Evolutionary conservation across 495 filamentous ascomycete genomes (phyloP).

Genomic region (Penicillium paxilli): DNA sequence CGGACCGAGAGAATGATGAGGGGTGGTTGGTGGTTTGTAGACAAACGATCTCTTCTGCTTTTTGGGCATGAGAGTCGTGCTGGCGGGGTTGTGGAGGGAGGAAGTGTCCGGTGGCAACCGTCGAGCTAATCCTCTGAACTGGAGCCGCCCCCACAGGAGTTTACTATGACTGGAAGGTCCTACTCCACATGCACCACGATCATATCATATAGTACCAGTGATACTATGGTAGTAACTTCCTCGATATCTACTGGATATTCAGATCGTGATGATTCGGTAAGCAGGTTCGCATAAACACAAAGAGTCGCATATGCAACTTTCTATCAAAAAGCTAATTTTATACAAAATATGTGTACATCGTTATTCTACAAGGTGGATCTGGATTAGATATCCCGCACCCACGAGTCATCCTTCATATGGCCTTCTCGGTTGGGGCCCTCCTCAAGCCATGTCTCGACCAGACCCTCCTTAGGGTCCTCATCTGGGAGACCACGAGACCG

Average conservation of each 20-base stretch:
- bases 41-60: slow-evolving; percentile 37
- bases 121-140: too few species aligned
- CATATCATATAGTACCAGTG: too few species aligned
- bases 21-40: slow-evolving; percentile 34
- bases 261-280: too few species aligned
- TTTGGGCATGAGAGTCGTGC: slow-evolving; percentile 44
- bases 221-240: too few species aligned
- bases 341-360: slow-evolving; percentile 17
- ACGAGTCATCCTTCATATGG: slow-evolving; percentile 63
- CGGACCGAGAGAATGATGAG: slow-evolving; percentile 41
- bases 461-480: slow-evolving; percentile 69
- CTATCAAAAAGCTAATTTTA: slow-evolving; percentile 11
- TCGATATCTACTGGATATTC: too few species aligned
- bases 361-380: slow-evolving; percentile 23
- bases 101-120: slow-evolving; percentile 7
- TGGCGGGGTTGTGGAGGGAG: slow-evolving; percentile 3
- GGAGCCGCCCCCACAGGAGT: too few species aligned
- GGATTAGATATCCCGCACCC: slow-evolving; percentile 58
- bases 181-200: too few species aligned
- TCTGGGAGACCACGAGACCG: slow-evolving; percentile 69
- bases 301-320: neutral
- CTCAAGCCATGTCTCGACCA: slow-evolving; percentile 62
- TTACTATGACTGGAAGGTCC: too few species aligned
- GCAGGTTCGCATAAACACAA: neutral
- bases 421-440: slow-evolving; percentile 58